Conservation (phyloP, 2,329 filamentous ascomycete species). For the Ophidiomyces ophidiicola region DNA sequence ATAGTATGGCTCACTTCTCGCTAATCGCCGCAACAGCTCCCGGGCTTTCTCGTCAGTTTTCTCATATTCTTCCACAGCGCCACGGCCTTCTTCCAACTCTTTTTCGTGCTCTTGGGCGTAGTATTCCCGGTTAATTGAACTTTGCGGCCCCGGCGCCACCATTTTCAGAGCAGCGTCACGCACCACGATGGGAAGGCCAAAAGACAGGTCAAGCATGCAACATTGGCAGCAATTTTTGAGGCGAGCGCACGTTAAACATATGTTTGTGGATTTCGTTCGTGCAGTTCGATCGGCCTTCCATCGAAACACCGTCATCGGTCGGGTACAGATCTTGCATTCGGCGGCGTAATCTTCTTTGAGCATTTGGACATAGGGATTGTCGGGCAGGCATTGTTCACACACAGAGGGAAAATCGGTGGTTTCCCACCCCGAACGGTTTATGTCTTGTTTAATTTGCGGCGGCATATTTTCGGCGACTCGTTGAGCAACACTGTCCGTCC, state of each 20-base stretch:
- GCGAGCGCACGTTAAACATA: conserved; percentile 90
- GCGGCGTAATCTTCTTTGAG: conserved; percentile 92
- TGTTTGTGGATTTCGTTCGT: conserved; percentile 84
- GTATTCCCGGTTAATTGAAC: conserved; percentile 89
- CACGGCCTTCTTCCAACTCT: conserved; percentile 83
- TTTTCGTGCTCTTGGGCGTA: conserved; percentile 96
- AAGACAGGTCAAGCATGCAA: conserved; percentile 96
- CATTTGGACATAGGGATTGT: conserved; percentile 98
- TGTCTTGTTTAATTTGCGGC: conserved; percentile 90
- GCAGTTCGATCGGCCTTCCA: conserved; percentile 90
- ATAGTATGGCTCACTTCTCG: conserved; percentile 90
- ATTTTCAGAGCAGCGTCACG: conserved; percentile 95
- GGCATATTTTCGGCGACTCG: conserved; percentile 37
- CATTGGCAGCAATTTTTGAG: conserved; percentile 98
- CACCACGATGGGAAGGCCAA: conserved; percentile 86
- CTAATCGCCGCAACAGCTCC: conserved; percentile 70
- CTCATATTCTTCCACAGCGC: conserved; percentile 77
- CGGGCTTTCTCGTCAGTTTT: conserved; percentile 95
- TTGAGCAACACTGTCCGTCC: not conserved
- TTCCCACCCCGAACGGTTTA: conserved; percentile 94
- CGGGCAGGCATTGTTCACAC: conserved; percentile 80
- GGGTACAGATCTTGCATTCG: conserved; percentile 78
- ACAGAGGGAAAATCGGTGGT: conserved; percentile 46
- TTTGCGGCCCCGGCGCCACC: conserved; percentile 85
- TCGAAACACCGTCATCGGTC: conserved; percentile 88